Base-by-base conservation (phyloP, 2,329 filamentous ascomycete genomes). In the Corinectria fuckeliana region DNA sequence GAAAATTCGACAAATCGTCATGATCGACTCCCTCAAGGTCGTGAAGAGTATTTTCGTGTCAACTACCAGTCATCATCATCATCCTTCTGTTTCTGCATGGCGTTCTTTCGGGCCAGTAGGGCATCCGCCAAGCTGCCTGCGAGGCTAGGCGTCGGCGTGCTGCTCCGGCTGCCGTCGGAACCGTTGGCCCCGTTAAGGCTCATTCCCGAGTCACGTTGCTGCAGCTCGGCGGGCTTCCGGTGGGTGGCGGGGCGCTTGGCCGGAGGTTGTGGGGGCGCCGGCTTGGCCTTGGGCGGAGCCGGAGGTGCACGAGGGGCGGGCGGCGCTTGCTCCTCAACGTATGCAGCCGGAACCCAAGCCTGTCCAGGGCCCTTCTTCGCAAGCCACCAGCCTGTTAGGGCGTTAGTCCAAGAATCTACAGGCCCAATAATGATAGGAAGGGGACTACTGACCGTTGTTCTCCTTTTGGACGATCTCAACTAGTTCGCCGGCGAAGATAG, bases 381-480 rank as follows among this genome's bases (percentile, higher is more conserved):
- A 45, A 98, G 83, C 94, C 94, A 98, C 95, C 95, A 99, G 52
- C 95, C 94, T 97, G 20, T 13, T 50, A 51, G 26, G 39, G 20
- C 54, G 65, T 83, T 74, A 82, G 77, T 50, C 14, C 14, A 14
- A 3, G 14, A 25, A 23, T 23, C 54, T 21, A 14, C 9, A 21
- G 16, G 10, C 8, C 14, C 14, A 20, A 4, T n/a, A 16, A n/a
- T 26, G 11, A 41, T 38, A 4, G 3, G 3, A 3, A 58, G 48
- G 44, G n/a, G n/a, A 23, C 20, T 11, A 61, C 89, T 76, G 86
- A 97, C 94, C 95, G 74, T 98, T 98, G 75, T 85, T 89, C 77
- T 97, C 94, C 77, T 97, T 97, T 72, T 95, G 90, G n/a, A 96
- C 85, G 72, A 99, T 88, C 74, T 96, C 88, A 52, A 99, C 85